phyloP scores from a whole-genome alignment of 164 flowering plant species.

The Saururus chinensis region DNA sequence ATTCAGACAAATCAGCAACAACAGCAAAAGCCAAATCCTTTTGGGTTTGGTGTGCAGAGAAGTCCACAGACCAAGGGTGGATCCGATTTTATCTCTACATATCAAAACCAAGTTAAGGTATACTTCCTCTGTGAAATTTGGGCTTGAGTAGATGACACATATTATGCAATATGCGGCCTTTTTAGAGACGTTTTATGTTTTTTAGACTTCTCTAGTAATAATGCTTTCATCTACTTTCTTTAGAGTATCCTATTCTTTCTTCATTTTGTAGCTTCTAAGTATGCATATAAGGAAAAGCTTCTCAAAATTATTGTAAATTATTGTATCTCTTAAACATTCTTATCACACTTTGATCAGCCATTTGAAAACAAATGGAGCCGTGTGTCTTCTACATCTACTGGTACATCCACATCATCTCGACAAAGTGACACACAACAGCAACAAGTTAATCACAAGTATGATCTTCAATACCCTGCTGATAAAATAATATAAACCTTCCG shows the following conservation, averaged over 20 bases:
- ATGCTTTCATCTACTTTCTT: too few species aligned
- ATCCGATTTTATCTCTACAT: conserved; percentile 27
- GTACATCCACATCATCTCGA: conserved; percentile 22
- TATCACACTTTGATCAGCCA: conserved; percentile 27
- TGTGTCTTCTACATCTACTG: conserved; percentile 19
- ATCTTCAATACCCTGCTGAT: conserved; percentile 2
- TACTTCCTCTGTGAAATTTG: not conserved
- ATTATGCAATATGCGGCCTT: not conserved
- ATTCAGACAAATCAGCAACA: conserved; percentile 22
- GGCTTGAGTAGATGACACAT: not conserved
- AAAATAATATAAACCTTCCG: not conserved
- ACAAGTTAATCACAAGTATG: conserved; percentile 47
- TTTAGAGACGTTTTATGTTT: not conserved
- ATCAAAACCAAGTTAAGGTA: conserved; percentile 40
- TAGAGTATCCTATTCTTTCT: too few species aligned
- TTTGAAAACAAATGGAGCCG: conserved; percentile 81
- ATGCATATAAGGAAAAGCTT: too few species aligned
- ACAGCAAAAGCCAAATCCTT: conserved; percentile 29
- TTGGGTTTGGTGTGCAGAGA: conserved; percentile 61
- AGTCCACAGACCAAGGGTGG: conserved; percentile 25
- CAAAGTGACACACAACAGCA: conserved; percentile 35
- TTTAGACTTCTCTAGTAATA: too few species aligned
- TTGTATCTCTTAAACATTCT: too few species aligned
- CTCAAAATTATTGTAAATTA: too few species aligned
- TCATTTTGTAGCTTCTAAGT: not conserved